Evolutionary conservation across 495 filamentous ascomycete genomes (phyloP).

Genomic region (Massariosphaeria phaeospora): DNA sequence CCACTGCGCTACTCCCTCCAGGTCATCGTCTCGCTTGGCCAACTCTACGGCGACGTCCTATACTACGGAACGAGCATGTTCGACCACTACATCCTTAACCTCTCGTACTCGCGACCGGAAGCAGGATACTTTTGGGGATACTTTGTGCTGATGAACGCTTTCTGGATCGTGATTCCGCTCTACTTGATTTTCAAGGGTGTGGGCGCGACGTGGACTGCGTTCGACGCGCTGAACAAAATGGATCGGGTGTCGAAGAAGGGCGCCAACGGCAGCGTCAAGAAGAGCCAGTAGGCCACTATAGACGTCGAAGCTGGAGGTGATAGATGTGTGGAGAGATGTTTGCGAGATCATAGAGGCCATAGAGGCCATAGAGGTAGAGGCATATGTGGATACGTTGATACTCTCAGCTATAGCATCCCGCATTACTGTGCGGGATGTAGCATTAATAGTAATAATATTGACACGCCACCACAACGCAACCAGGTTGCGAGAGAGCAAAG

Average conservation of each 20-base stretch:
- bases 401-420: no score
- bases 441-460: no score
- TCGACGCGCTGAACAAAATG: constrained; percentile 26
- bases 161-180: constrained; percentile 75
- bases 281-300: no score
- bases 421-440: no score
- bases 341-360: no score
- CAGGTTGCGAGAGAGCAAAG: no score
- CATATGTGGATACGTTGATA: no score
- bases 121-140: constrained; percentile 82
- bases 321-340: no score
- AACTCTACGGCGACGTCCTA: constrained; percentile 79
- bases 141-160: constrained; percentile 77
- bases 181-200: constrained; percentile 31
- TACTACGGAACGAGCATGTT: constrained; percentile 80
- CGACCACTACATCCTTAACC: constrained; percentile 54
- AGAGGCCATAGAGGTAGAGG: no score
- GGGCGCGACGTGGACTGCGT: constrained; percentile 11
- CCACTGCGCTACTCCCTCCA: constrained; percentile 67
- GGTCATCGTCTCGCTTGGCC: constrained; percentile 65
- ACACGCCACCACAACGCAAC: no score
- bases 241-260: constrained; percentile 29
- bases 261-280: constrained; percentile 21
- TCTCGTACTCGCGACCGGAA: constrained; percentile 70
- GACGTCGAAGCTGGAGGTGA: no score